A percentile compares a stretch with the other conserved stretches of the same genome.
Conservation (phyloP, 768 basidiomycete genomes). For the Dioszegia aurantiaca region DNA sequence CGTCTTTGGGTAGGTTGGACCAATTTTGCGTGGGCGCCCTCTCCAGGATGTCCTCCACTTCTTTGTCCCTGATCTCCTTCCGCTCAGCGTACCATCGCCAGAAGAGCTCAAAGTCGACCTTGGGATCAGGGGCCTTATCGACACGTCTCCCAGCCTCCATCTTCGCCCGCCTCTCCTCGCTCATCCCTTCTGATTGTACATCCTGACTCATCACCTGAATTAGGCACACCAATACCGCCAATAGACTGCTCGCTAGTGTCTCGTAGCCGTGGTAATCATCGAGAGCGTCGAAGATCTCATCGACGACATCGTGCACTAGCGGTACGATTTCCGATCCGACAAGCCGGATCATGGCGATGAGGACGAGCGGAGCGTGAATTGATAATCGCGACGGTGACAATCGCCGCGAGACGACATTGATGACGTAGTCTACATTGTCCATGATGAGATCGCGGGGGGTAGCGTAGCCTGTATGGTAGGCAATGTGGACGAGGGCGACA, state of each 20-base stretch:
- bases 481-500: constrained; percentile 67
- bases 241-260: constrained; percentile 74
- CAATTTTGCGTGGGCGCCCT: constrained; percentile 43
- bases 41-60: constrained; percentile 42
- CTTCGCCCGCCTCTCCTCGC: constrained; percentile 19
- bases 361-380: constrained; percentile 80
- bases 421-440: constrained; percentile 93
- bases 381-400: constrained; percentile 75
- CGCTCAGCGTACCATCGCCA: constrained; percentile 62
- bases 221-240: constrained; percentile 82
- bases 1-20: constrained; percentile 43
- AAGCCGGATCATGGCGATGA: constrained; percentile 77
- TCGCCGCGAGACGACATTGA: constrained; percentile 82
- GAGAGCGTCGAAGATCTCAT: constrained; percentile 93
- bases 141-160: constrained; percentile 24
- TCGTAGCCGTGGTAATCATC: constrained; percentile 96
- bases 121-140: constrained; percentile 36
- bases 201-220: constrained; percentile 67
- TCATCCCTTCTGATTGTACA: constrained; percentile 20
- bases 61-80: constrained; percentile 15
- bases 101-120: constrained; percentile 54
- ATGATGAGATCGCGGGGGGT: constrained; percentile 81
- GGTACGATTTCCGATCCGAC: constrained; percentile 84
- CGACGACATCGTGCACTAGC: constrained; percentile 87
- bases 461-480: constrained; percentile 78